Evolutionary conservation across 2,329 filamentous ascomycete species (phyloP).

Genomic region (Penicillium sumatraense): DNA sequence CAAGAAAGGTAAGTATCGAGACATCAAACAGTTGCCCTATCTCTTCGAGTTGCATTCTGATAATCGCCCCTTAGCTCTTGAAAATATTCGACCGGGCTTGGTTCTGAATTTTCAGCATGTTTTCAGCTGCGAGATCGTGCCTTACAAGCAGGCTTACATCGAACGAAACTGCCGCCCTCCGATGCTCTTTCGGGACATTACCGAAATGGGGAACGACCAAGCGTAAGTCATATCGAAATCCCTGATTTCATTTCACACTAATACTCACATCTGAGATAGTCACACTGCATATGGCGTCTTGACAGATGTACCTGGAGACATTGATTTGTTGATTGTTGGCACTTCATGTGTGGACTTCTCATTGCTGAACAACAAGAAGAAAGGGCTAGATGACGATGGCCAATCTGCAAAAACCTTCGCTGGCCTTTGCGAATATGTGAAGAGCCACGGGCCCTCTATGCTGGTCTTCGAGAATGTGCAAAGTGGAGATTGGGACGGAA

Average conservation of each 20-base stretch:
- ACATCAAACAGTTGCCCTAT: not conserved
- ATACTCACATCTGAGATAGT: conserved; percentile 39
- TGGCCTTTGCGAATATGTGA: conserved; percentile 63
- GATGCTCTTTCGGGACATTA: conserved; percentile 63
- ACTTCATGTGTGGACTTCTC: conserved; percentile 80
- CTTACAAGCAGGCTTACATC: conserved; percentile 68
- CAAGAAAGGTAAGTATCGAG: conserved; percentile 44
- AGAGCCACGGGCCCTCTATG: conserved; percentile 61
- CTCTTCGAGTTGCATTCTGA: not conserved
- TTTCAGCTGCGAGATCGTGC: conserved; percentile 68
- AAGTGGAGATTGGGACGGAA: conserved; percentile 56
- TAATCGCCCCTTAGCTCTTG: not conserved
- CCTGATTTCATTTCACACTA: not conserved
- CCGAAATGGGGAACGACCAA: conserved; percentile 55
- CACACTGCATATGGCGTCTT: conserved; percentile 70
- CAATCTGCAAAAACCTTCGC: conserved; percentile 69
- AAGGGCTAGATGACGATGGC: conserved; percentile 58
- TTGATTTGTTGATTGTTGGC: conserved; percentile 72
- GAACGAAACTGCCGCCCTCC: conserved; percentile 60
- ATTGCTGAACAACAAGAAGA: conserved; percentile 61
- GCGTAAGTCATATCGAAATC: conserved; percentile 49
- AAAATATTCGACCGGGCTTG: conserved; percentile 10
- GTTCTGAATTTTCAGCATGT: conserved; percentile 57
- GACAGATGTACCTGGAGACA: conserved; percentile 58
- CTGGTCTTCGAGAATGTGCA: conserved; percentile 76